Evolutionary conservation across 768 basidiomycete genomes (phyloP), one percentile per base, ranked within the genome.

Genomic region (Leccinum boreale): DNA sequence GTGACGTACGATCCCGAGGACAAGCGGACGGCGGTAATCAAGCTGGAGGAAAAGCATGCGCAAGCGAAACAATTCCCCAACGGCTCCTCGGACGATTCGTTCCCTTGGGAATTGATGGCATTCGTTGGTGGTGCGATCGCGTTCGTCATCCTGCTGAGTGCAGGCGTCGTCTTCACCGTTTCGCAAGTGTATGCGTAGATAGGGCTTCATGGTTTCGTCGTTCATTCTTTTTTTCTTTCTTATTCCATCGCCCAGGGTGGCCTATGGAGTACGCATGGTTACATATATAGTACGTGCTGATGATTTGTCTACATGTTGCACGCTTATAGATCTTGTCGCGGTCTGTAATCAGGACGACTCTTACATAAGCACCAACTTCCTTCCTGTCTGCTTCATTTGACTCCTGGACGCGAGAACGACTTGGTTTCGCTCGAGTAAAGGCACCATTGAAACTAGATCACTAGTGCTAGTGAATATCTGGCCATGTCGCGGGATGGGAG

Each of bases 1-100:
- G 62, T 73, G 31, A 62, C 71, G 3, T 77, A 83, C 61, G 74
- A 87, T 68, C 66, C 77, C 3, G 47, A 65, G 24, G 89, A 91
- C 69, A 77, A 83, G 14, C 85, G 90, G 17, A 77, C 85, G 2
- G 71, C 70, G 4, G 77, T 89, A 28, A 72, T 81, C 35, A 65
- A 76, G 31, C 55, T 70, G 39, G 77, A 83, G 61, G 75, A 83
- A 61, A 71, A 78, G 61, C 73, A 74, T 52, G 77, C 79, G 21
- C 61, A 71, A 5, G 73, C 70, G 17, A 70, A 63, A 53, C 60
- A 23, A 1, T 60, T 65, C 58, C 55, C 60, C 29, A 55, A 55
- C 45, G 54, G 51, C 51, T 53, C 58, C 1, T 6, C 56, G 31
- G 23, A 58, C 2, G 50, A 63, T 4, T 50, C 44, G 39, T 58